These are phyloP conservation scores for Arthrobotrys musiformis DNA, from an alignment of 2,329 filamentous ascomycete genomes.

Conservation along the genomic window DNA sequence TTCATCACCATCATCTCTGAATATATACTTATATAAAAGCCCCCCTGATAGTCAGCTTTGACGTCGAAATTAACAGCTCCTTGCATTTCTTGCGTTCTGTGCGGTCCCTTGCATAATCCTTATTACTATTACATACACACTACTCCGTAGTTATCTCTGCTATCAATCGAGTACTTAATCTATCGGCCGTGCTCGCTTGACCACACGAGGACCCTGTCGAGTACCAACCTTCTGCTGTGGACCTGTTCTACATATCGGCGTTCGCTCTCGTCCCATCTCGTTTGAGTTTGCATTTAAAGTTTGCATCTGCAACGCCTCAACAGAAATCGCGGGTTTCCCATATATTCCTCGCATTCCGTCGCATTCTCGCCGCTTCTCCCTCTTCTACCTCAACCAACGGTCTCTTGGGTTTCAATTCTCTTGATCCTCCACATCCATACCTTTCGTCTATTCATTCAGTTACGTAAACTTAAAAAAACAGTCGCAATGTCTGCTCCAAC, in stretches of 20 bases:
- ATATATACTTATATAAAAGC: not conserved
- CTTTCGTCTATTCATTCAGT: not conserved
- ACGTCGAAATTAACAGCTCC: slow-evolving; percentile 10
- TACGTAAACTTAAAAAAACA: not conserved
- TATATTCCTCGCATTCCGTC: slow-evolving; percentile 18
- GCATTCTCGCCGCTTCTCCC: too few relatives aligned
- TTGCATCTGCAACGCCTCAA: not conserved
- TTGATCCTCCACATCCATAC: not conserved
- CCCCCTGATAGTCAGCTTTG: not conserved
- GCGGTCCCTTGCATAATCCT: slow-evolving; percentile 40
- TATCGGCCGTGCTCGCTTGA: not conserved
- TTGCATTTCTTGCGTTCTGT: slow-evolving; percentile 15
- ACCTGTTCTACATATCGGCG: not conserved
- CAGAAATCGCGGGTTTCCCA: not conserved
- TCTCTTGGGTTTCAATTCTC: not conserved
- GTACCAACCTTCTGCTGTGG: too few relatives aligned
- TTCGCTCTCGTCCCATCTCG: not conserved
- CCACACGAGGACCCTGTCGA: too few relatives aligned
- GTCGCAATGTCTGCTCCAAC: slow-evolving; percentile 48
- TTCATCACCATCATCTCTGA: not conserved
- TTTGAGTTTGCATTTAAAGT: not conserved
- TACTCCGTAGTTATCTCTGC: not conserved
- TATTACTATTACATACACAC: too few relatives aligned
- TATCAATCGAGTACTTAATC: not conserved
- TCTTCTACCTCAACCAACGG: too few relatives aligned